These are phyloP conservation scores for Gossypium bickii DNA, from an alignment of 345 rosid species.

Conservation along the genomic window DNA sequence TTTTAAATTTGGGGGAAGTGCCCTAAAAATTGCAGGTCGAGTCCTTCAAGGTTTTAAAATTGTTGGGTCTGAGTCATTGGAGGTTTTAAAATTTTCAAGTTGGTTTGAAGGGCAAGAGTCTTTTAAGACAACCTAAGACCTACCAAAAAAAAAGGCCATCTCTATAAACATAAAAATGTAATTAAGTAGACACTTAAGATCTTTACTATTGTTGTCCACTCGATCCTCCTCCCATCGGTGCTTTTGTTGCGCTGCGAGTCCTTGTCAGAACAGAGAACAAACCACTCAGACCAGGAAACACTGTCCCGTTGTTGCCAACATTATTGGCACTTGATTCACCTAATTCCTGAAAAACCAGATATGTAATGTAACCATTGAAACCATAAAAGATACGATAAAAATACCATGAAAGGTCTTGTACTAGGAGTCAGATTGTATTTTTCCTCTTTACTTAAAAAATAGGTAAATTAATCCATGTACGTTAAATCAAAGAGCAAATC, in stretches of 20 bases:
- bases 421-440: no score
- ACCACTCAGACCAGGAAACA: conserved; percentile 12
- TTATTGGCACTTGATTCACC: conserved; percentile 26
- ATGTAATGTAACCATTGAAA: conserved; percentile 5
- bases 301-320: conserved; percentile 17
- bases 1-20: neutral
- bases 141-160: neutral
- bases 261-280: conserved; percentile 32
- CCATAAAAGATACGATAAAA: neutral
- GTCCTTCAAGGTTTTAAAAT: neutral
- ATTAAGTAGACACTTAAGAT: neutral
- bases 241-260: conserved; percentile 35
- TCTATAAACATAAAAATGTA: neutral
- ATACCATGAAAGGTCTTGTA: no score
- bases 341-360: conserved; percentile 38
- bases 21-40: neutral
- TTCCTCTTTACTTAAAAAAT: no score
- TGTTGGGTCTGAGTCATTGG: neutral
- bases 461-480: no score
- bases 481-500: no score
- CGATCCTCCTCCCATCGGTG: conserved; percentile 25
- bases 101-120: neutral
- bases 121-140: neutral
- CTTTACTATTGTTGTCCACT: conserved; percentile 29
- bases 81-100: neutral